Evolutionary conservation across 78 protist genomes (phyloP).

Genomic region (Creolimax fragrantissima): DNA sequence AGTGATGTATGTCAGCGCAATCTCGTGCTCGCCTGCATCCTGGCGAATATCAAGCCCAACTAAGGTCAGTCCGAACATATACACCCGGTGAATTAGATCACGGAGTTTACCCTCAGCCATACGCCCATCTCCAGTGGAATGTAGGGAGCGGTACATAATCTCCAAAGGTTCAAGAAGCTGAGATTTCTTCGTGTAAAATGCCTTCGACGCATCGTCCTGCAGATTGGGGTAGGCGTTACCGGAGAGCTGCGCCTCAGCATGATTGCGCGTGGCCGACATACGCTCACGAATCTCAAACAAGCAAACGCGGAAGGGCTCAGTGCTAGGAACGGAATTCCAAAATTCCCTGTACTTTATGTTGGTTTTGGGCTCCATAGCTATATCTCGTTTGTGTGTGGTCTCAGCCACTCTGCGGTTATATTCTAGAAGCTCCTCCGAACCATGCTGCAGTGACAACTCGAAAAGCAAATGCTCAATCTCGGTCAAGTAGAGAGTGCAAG

Average conservation of each 20-base stretch:
- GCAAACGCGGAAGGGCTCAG: constrained; percentile 53
- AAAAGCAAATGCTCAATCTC: constrained; percentile 50
- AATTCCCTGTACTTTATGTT: constrained; percentile 48
- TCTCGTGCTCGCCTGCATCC: constrained; percentile 49
- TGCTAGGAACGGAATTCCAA: constrained; percentile 35
- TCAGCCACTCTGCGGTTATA: background rate
- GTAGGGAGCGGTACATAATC: constrained; percentile 42
- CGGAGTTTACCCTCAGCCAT: constrained; percentile 55
- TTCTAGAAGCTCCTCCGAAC: background rate
- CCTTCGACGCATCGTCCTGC: background rate
- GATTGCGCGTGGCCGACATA: constrained; percentile 32
- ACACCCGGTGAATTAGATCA: constrained; percentile 48
- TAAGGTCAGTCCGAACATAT: constrained; percentile 49
- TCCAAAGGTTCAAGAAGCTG: constrained; percentile 41
- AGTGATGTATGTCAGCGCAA: constrained; percentile 47
- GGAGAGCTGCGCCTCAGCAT: constrained; percentile 43
- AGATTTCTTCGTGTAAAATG: background rate
- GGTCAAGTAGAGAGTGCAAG: constrained; percentile 27
- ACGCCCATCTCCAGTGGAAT: constrained; percentile 30
- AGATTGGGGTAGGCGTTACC: background rate
- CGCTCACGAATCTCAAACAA: constrained; percentile 43
- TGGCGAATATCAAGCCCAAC: constrained; percentile 53
- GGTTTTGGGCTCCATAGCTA: background rate
- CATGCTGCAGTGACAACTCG: constrained; percentile 44
- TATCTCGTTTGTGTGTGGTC: background rate